Percentiles rank a stretch among this genome's conserved stretches.
Evolutionary conservation across 176 grass and related monocot species (phyloP).

Genomic region (Secale cereale): DNA sequence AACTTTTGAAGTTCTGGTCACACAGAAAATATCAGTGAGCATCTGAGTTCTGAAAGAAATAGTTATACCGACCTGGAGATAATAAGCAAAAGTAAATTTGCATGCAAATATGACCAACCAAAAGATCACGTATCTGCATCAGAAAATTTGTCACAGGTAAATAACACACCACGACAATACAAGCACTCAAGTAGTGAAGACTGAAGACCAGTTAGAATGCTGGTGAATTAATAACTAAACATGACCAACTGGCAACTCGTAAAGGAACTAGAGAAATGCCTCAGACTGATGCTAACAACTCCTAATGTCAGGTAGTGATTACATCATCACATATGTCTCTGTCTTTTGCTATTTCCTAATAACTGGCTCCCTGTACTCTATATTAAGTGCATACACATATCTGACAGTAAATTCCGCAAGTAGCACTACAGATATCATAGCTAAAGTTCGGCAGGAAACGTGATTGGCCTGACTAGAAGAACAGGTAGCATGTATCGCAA

Average conservation of each 20-base stretch:
- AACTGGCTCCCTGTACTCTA: not conserved
- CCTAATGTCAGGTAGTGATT: not conserved
- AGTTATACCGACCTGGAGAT: slow-evolving; percentile 70
- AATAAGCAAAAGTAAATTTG: slow-evolving; percentile 98
- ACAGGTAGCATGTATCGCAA: not conserved
- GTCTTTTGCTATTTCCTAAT: not conserved
- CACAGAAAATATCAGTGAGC: slow-evolving; percentile 7
- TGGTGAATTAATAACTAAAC: not conserved
- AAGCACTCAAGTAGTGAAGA: not conserved
- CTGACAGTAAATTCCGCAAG: not conserved
- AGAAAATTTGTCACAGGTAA: slow-evolving; percentile 13
- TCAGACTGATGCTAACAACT: not conserved
- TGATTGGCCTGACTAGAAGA: not conserved
- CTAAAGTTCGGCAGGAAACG: not conserved
- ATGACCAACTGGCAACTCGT: not conserved
- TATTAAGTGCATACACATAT: not conserved
- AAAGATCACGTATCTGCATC: slow-evolving; percentile 79
- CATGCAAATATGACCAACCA: slow-evolving; percentile 81
- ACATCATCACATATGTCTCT: not conserved
- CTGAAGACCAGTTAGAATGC: not conserved
- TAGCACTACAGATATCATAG: not conserved
- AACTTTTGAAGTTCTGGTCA: not conserved
- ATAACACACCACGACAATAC: slow-evolving; percentile 9
- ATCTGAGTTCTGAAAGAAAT: slow-evolving; percentile 16
- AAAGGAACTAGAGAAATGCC: slow-evolving; percentile 7